phyloP scores from a whole-genome alignment of 192 early-diverging fungal species.

The Gigaspora rosea region DNA sequence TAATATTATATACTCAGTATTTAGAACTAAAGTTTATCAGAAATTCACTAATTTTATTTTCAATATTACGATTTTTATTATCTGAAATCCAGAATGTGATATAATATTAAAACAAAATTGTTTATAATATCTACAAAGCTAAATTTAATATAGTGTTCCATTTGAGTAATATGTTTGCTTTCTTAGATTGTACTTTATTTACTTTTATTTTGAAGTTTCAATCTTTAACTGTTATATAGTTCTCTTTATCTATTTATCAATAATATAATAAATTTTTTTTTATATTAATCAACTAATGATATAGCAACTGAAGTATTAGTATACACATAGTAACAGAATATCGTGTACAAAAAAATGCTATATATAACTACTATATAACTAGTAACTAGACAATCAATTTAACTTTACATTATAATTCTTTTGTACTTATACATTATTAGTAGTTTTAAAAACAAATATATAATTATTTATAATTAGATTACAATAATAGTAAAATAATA shows the following conservation, averaged over 20 bases:
- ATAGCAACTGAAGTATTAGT: conserved; percentile 53
- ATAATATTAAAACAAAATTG: conserved; percentile 48
- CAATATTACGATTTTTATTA: conserved; percentile 34
- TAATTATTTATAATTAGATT: too few relatives aligned
- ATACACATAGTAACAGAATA: conserved; percentile 44
- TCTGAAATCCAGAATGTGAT: conserved; percentile 26
- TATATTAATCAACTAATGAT: conserved; percentile 51
- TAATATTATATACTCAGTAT: background rate
- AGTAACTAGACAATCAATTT: conserved; percentile 54
- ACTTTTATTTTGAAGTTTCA: background rate
- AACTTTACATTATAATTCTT: too few relatives aligned
- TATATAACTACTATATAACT: conserved; percentile 50
- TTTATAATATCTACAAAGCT: conserved; percentile 52
- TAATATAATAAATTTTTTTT: conserved; percentile 42
- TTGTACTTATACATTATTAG: too few relatives aligned
- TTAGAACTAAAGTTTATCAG: conserved; percentile 32
- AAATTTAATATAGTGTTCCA: conserved; percentile 55
- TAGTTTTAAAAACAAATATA: too few relatives aligned
- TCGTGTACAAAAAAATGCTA: conserved; percentile 50
- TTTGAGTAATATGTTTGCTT: conserved; percentile 46
- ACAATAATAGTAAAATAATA: too few relatives aligned
- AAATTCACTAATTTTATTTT: conserved; percentile 34
- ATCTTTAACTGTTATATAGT: too few relatives aligned
- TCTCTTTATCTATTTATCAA: conserved; percentile 45
- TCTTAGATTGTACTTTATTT: background rate